Percentiles rank a stretch among this genome's conserved stretches.
Conservation (phyloP, 2,329 filamentous ascomycete genomes). For the Aaosphaeria pasadenensis region DNA sequence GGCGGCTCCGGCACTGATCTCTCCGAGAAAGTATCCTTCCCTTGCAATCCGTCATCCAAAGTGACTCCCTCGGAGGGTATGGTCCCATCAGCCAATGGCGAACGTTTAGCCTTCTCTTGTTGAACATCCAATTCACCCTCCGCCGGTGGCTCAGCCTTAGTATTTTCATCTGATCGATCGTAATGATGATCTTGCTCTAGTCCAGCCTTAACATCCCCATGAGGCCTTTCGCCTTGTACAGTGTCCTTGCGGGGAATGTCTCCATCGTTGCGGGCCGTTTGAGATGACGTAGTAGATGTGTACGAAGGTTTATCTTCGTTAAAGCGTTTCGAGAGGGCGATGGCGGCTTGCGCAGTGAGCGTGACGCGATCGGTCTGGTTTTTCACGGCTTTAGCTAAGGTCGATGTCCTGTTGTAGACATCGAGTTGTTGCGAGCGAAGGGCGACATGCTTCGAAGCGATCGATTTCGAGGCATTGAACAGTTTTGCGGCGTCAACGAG, state of each 20-base stretch:
- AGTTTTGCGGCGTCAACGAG: slow-evolving; percentile 51
- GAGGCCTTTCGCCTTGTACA: slow-evolving; percentile 15
- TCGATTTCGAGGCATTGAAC: slow-evolving; percentile 45
- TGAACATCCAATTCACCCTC: slow-evolving; percentile 42
- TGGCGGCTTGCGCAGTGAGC: slow-evolving; percentile 59
- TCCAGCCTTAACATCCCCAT: slow-evolving; percentile 31
- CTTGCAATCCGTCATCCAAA: slow-evolving; percentile 22
- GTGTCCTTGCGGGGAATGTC: slow-evolving; percentile 30
- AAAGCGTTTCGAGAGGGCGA: slow-evolving; percentile 57
- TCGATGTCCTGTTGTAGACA: slow-evolving; percentile 62
- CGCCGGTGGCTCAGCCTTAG: slow-evolving; percentile 34
- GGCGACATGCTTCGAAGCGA: slow-evolving; percentile 54
- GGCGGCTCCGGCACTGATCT: slow-evolving; percentile 31
- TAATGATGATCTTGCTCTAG: slow-evolving; percentile 53
- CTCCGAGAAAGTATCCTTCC: slow-evolving; percentile 33
- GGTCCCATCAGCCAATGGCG: slow-evolving; percentile 50
- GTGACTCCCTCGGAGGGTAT: slow-evolving; percentile 41
- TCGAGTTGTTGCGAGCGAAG: slow-evolving; percentile 62
- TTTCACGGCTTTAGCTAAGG: slow-evolving; percentile 61
- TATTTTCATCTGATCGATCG: slow-evolving; percentile 41
- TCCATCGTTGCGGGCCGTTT: slow-evolving; percentile 15
- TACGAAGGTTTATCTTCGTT: slow-evolving; percentile 47
- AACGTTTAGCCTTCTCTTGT: slow-evolving; percentile 44
- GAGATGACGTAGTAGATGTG: slow-evolving; percentile 19
- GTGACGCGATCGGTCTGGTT: slow-evolving; percentile 60